Evolutionary conservation across 2,329 filamentous ascomycete species (phyloP), one percentile per base, ranked within the genome.

Genomic region (Bimuria novae-zelandiae): DNA sequence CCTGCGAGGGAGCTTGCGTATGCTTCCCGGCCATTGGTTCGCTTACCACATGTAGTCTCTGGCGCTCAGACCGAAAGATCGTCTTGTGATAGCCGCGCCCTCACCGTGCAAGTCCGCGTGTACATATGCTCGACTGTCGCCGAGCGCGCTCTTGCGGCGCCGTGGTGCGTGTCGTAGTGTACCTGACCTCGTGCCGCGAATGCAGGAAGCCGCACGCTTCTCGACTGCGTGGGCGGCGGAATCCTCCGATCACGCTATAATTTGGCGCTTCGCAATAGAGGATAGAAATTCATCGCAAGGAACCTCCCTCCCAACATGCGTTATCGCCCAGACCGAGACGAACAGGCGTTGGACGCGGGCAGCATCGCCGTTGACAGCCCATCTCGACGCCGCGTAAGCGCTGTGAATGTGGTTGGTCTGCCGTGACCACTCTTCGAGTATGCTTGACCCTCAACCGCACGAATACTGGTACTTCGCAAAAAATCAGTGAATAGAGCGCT

Each of bases 391-490:
- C 30, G n/a, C 30, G 30, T 12, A 33, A 19, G n/a, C n/a, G n/a
- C n/a, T n/a, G n/a, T n/a, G n/a, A n/a, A n/a, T n/a, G n/a, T n/a
- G n/a, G n/a, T n/a, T n/a, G n/a, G n/a, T n/a, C n/a, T n/a, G n/a
- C n/a, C n/a, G n/a, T n/a, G n/a, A n/a, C n/a, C n/a, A n/a, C n/a
- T n/a, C n/a, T n/a, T n/a, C n/a, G n/a, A n/a, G n/a, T n/a, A n/a
- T n/a, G n/a, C n/a, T n/a, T n/a, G n/a, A n/a, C 41, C 32, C 39
- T 41, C 43, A 35, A 35, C 40, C 54, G 47, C 54, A 54, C 30
- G 39, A 51, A 52, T n/a, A 54, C 39, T 52, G 54, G 51, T 51
- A 53, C 54, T 47, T 22, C 21, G 30, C 39, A 48, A 44, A n/a
- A n/a, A n/a, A n/a, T n/a, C n/a, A n/a, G n/a, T n/a, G n/a, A n/a